Conservation (phyloP, 352 stramenopile species). For the Albugo candida region DNA sequence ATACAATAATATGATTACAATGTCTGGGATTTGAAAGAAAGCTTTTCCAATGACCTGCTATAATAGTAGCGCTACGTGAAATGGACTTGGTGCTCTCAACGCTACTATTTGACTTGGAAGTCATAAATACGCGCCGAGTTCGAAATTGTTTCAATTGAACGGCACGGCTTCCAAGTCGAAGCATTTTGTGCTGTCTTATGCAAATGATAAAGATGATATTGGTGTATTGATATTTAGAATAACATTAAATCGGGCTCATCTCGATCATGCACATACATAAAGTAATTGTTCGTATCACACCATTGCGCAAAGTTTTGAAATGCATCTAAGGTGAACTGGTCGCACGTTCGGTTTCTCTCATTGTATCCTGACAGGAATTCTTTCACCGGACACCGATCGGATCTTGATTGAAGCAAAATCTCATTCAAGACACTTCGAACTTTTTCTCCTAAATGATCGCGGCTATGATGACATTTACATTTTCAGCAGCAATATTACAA, state of each 20-base stretch:
- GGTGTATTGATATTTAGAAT: constrained; percentile 27
- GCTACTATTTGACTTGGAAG: no score
- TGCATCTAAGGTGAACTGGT: constrained; percentile 21
- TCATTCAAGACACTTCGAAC: constrained; percentile 36
- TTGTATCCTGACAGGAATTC: constrained; percentile 41
- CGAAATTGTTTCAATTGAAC: no score
- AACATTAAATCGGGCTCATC: constrained; percentile 70
- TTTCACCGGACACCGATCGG: constrained; percentile 39
- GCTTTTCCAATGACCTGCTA: background rate
- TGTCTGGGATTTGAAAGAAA: background rate
- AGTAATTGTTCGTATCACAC: constrained; percentile 75
- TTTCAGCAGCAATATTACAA: background rate
- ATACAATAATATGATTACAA: background rate
- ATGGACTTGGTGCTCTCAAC: no score
- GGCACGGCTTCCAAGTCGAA: no score
- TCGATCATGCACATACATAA: constrained; percentile 78
- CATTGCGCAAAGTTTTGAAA: constrained; percentile 48
- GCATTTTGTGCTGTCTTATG: background rate
- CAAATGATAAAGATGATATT: background rate
- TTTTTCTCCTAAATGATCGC: constrained; percentile 37
- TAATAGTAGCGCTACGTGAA: no score
- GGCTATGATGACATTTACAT: constrained; percentile 12
- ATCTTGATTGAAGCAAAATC: constrained; percentile 37
- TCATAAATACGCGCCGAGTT: no score
- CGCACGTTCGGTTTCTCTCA: constrained; percentile 11